phyloP scores from a whole-genome alignment of 1,284 basidiomycete genomes.

The Papiliotrema fonsecae region DNA sequence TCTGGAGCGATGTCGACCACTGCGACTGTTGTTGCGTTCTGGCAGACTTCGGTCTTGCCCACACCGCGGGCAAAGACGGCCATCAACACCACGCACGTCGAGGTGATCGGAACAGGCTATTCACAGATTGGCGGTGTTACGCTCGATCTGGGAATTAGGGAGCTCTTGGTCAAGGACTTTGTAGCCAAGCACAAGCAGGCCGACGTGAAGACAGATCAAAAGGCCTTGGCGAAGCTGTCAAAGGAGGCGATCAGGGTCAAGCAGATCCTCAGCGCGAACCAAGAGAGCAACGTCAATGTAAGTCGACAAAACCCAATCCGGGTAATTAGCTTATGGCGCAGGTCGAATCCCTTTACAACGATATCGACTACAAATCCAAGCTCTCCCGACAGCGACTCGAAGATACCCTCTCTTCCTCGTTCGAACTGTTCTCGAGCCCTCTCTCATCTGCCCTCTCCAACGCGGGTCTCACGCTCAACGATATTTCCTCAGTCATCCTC shows the following conservation, averaged over 20 bases:
- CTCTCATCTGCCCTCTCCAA: conserved; percentile 69
- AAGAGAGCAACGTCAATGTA: conserved; percentile 67
- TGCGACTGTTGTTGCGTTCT: conserved; percentile 80
- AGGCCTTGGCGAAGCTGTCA: conserved; percentile 87
- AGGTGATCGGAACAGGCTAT: conserved; percentile 72
- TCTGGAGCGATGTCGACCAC: conserved; percentile 82
- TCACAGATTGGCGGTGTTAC: conserved; percentile 75
- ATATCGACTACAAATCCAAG: conserved; percentile 81
- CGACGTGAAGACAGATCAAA: conserved; percentile 56
- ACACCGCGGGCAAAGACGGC: conserved; percentile 49
- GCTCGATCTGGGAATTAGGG: conserved; percentile 76
- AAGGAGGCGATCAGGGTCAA: conserved; percentile 91
- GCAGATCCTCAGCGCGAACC: conserved; percentile 88
- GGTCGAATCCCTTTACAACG: conserved; percentile 83
- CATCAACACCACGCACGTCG: conserved; percentile 65
- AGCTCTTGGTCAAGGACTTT: conserved; percentile 74
- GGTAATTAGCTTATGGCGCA: neutral
- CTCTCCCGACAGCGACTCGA: conserved; percentile 77
- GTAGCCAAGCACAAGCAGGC: conserved; percentile 52
- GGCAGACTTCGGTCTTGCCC: conserved; percentile 51
- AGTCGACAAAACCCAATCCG: conserved; percentile 26
- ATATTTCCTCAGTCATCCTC: conserved; percentile 78
- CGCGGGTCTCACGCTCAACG: conserved; percentile 64
- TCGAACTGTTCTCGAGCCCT: conserved; percentile 62
- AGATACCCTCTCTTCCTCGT: conserved; percentile 57